These are phyloP conservation scores for Abrus pulchellus DNA, from an alignment of 306 rosid genomes.

Conservation along the genomic window DNA sequence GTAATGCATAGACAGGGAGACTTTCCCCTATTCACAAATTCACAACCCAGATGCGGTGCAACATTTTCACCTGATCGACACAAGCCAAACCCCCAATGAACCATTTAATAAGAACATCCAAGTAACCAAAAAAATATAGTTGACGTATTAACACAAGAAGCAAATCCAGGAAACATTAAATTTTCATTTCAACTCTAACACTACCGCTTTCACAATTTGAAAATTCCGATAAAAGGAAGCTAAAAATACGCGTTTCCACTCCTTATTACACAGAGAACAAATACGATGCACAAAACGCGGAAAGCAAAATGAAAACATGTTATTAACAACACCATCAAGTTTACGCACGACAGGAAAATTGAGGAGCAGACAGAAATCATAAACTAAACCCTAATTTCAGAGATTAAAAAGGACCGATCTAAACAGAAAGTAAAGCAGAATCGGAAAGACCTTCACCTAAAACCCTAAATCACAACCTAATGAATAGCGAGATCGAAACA, in stretches of 20 bases:
- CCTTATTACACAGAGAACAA: not conserved
- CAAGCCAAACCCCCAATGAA: constrained; percentile 45
- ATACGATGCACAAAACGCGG: not conserved
- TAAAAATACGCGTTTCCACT: not conserved
- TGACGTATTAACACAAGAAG: not conserved
- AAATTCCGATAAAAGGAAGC: not conserved
- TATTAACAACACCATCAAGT: not conserved
- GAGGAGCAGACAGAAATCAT: no score
- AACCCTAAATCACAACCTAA: constrained; percentile 25
- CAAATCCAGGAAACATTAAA: not conserved
- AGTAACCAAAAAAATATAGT: not conserved
- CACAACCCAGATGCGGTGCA: constrained; percentile 27
- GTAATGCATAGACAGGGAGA: constrained; percentile 14
- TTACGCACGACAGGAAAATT: no score
- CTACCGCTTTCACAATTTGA: not conserved
- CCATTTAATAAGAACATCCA: not conserved
- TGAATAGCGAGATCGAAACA: not conserved
- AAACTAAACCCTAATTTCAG: not conserved
- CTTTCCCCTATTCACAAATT: constrained; percentile 39
- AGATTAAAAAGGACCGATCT: not conserved
- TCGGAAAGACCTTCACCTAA: not conserved
- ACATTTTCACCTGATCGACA: constrained; percentile 51
- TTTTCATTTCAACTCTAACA: constrained; percentile 13
- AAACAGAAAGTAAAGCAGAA: not conserved
- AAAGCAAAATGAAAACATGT: not conserved